Evolutionary conservation across 345 rosid genomes (phyloP).

Genomic region (Citrus sp.): DNA sequence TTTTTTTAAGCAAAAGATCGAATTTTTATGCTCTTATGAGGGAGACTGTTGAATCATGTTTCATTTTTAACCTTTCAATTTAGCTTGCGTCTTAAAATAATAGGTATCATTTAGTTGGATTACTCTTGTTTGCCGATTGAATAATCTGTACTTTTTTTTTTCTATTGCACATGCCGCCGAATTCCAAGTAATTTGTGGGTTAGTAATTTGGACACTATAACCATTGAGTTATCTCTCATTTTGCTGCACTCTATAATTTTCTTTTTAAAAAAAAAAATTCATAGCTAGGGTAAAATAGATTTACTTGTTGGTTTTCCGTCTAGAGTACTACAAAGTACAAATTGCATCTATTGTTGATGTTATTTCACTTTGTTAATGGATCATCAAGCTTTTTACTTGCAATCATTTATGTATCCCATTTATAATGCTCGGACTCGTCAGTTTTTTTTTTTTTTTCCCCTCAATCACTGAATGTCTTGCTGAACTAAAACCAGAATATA

Average conservation of each 20-base stretch:
- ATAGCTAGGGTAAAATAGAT: neutral
- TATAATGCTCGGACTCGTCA: neutral
- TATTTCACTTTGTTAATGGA: neutral
- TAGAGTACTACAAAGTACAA: neutral
- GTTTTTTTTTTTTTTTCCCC: too few species aligned
- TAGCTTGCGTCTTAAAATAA: neutral
- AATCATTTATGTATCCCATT: neutral
- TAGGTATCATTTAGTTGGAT: neutral
- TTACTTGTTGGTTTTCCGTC: neutral
- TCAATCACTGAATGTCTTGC: neutral
- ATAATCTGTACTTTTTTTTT: neutral
- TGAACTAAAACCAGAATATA: neutral
- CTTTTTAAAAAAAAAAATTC: too few species aligned
- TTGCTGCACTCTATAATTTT: neutral
- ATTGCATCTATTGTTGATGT: neutral
- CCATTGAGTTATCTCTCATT: neutral
- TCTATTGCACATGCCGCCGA: neutral
- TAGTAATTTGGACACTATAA: neutral
- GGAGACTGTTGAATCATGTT: neutral
- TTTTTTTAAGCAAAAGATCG: neutral
- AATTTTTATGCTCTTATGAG: neutral
- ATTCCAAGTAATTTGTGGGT: neutral
- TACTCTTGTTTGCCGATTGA: neutral
- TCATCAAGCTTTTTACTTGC: neutral
- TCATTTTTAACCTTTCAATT: neutral